Percentiles rank a stretch among this genome's conserved stretches.
phyloP scores from a whole-genome alignment of 169 alveolate genomes.

The Babesia caballi region DNA sequence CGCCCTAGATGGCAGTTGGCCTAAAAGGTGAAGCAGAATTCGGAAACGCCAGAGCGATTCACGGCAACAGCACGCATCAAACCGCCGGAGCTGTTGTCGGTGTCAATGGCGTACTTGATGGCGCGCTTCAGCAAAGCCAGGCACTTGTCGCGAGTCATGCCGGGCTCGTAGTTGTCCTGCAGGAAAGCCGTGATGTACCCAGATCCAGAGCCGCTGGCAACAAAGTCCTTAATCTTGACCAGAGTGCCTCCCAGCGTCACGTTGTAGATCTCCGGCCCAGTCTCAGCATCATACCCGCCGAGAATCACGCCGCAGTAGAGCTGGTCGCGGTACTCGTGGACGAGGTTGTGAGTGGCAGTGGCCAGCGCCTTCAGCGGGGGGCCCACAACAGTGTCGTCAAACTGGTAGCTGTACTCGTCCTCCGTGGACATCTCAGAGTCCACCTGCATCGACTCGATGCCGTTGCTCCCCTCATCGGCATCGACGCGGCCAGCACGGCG shows the following conservation, averaged over 20 bases:
- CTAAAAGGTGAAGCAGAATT: conserved; percentile 51
- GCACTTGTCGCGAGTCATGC: conserved; percentile 86
- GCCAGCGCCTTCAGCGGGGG: conserved; percentile 78
- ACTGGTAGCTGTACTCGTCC: conserved; percentile 43
- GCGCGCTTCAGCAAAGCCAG: conserved; percentile 73
- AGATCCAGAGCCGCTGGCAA: conserved; percentile 92
- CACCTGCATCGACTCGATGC: conserved; percentile 40
- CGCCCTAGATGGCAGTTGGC: not conserved
- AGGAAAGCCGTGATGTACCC: conserved; percentile 86
- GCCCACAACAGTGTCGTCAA: conserved; percentile 46
- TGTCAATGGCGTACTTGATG: conserved; percentile 85
- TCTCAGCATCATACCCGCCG: conserved; percentile 87
- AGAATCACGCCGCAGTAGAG: conserved; percentile 86
- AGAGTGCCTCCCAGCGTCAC: conserved; percentile 89
- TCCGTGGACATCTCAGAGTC: conserved; percentile 25
- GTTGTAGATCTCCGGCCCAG: conserved; percentile 82
- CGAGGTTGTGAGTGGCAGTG: conserved; percentile 72
- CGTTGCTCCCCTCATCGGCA: conserved; percentile 65
- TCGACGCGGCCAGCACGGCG: conserved; percentile 69
- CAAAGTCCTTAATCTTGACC: conserved; percentile 74
- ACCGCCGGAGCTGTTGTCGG: conserved; percentile 92
- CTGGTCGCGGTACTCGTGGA: conserved; percentile 82
- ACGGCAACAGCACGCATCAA: conserved; percentile 77
- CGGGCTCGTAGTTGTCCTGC: conserved; percentile 80
- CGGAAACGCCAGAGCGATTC: conserved; percentile 56